Evolutionary conservation across 768 basidiomycete species (phyloP).

Genomic region (Harrya chromipes): DNA sequence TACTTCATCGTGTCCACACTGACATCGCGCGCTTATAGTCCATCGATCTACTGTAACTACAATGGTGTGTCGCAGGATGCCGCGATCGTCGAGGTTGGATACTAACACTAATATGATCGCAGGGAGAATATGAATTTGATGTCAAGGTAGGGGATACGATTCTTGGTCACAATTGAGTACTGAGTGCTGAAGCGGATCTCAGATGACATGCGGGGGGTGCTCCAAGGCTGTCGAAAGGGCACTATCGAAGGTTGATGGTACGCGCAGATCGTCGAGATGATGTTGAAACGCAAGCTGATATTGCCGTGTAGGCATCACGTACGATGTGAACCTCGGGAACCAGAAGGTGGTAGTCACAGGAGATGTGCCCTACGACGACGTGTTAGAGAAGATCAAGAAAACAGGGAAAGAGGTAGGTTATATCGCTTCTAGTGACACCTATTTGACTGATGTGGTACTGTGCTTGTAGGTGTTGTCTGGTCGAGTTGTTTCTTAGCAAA

Average conservation of each 20-base stretch:
- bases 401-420: constrained; percentile 80
- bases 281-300: not conserved
- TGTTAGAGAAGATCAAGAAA: constrained; percentile 78
- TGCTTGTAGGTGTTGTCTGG: constrained; percentile 46
- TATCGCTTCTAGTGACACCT: not conserved
- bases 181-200: constrained; percentile 1
- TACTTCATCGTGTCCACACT: too few relatives aligned
- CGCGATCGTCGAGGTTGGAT: not conserved
- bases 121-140: constrained; percentile 63
- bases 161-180: constrained; percentile 1
- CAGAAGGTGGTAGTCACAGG: constrained; percentile 74
- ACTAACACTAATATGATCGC: too few relatives aligned
- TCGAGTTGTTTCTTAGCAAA: constrained; percentile 27
- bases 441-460: too few relatives aligned
- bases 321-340: constrained; percentile 58
- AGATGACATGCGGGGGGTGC: constrained; percentile 90
- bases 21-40: constrained; percentile 1
- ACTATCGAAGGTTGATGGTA: constrained; percentile 57
- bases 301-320: constrained; percentile 32
- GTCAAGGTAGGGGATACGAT: constrained; percentile 58
- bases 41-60: not conserved
- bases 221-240: constrained; percentile 78
- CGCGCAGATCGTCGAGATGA: not conserved
- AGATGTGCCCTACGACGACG: constrained; percentile 55
- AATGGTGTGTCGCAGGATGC: constrained; percentile 18